Evolutionary conservation across 805 yeast genomes (phyloP).

Genomic region (Saccharomyces jurei): DNA sequence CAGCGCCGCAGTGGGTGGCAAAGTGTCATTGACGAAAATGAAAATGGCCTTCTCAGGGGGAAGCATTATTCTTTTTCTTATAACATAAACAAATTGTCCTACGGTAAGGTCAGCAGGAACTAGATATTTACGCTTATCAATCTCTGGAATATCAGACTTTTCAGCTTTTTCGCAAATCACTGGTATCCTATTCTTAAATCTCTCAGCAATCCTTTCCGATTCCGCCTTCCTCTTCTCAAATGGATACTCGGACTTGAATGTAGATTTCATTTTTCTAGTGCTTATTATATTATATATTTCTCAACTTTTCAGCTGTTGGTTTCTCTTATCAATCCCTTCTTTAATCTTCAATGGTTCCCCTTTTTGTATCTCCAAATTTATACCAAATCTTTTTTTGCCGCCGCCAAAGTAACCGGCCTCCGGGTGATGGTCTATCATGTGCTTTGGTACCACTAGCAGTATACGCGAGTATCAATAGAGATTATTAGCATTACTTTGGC

Average conservation of each 20-base stretch:
- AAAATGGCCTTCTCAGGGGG: conserved; percentile 98
- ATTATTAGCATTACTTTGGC: not conserved
- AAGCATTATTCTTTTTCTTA: conserved; percentile 88
- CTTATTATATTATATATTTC: not conserved
- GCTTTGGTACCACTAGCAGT: not conserved
- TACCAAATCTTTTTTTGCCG: not conserved
- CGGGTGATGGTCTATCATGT: not conserved
- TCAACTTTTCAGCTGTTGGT: not conserved
- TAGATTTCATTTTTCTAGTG: conserved; percentile 24
- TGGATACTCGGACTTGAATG: conserved; percentile 60
- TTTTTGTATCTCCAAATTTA: not conserved
- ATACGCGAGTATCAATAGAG: no score
- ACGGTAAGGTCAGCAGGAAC: conserved; percentile 95
- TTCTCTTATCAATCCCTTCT: not conserved
- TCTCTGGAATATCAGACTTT: conserved; percentile 90
- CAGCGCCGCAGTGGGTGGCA: conserved; percentile 96
- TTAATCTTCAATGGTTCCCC: not conserved
- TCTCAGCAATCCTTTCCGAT: conserved; percentile 80
- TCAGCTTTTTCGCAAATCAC: conserved; percentile 95
- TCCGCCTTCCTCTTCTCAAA: conserved; percentile 94
- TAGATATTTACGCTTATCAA: conserved; percentile 92
- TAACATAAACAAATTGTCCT: conserved; percentile 96
- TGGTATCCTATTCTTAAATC: conserved; percentile 88
- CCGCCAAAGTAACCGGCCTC: not conserved
- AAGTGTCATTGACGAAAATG: conserved; percentile 90